phyloP scores from a whole-genome alignment of 208 protist species.

The Crithidia mellificae region DNA sequence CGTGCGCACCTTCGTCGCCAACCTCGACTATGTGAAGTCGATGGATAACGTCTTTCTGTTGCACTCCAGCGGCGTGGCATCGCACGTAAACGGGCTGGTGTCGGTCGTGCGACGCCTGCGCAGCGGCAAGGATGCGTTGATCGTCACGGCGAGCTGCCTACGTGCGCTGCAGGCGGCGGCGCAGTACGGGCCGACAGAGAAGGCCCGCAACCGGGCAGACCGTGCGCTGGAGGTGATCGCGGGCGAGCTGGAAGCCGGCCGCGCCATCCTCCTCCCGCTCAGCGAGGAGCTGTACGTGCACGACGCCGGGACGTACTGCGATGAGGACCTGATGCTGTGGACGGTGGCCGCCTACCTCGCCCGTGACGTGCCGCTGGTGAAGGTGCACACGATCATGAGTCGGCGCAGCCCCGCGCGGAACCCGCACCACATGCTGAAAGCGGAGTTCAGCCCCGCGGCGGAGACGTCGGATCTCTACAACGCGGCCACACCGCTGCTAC shows the following conservation, averaged over 20 bases:
- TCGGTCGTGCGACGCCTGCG: conserved; percentile 55
- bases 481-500: conserved; percentile 55
- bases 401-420: conserved; percentile 41
- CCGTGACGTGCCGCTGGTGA: conserved; percentile 76
- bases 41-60: conserved; percentile 79
- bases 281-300: conserved; percentile 81
- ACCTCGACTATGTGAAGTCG: conserved; percentile 49
- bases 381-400: conserved; percentile 77
- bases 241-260: conserved; percentile 73
- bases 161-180: conserved; percentile 43
- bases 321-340: conserved; percentile 90
- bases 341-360: conserved; percentile 79
- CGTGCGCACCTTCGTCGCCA: conserved; percentile 62
- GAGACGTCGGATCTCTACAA: conserved; percentile 57
- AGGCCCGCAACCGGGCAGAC: conserved; percentile 31
- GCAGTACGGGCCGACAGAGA: conserved; percentile 32
- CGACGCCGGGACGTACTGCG: conserved; percentile 81
- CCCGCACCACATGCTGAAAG: conserved; percentile 74
- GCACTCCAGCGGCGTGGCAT: conserved; percentile 64
- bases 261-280: conserved; percentile 59
- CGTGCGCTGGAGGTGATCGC: conserved; percentile 71
- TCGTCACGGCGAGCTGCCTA: conserved; percentile 70
- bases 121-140: conserved; percentile 77
- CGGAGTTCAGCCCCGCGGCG: conserved; percentile 50
- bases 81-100: conserved; percentile 51